phyloP scores from a whole-genome alignment of 2,329 filamentous ascomycete genomes.

The Fusarium sp. region DNA sequence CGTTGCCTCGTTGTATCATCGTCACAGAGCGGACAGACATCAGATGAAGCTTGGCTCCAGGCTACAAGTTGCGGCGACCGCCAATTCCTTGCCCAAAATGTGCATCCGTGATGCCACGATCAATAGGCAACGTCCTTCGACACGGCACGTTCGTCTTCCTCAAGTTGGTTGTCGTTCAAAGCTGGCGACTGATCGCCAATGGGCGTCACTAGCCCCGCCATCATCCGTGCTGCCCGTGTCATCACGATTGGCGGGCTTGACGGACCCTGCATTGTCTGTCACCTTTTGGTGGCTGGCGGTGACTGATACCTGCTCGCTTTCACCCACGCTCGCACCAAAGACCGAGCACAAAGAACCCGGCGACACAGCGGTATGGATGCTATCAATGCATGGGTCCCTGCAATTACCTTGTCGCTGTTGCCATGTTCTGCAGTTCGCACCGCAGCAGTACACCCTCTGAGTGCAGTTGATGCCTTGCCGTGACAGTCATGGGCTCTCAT shows the following conservation, averaged over 20 bases:
- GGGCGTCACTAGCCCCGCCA: conserved; percentile 7
- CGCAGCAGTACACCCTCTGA: conserved; percentile 21
- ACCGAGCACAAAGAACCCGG: not conserved
- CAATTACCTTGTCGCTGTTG: not conserved
- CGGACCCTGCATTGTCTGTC: conserved; percentile 30
- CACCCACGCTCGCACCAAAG: conserved; percentile 9
- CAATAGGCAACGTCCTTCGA: not conserved
- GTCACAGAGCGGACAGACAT: not conserved
- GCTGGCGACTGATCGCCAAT: conserved; percentile 1
- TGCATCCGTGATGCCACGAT: not conserved
- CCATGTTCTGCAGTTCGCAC: conserved; percentile 25
- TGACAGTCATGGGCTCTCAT: conserved; percentile 26
- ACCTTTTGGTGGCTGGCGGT: conserved; percentile 30
- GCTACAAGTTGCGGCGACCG: not conserved
- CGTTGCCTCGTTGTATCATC: not conserved
- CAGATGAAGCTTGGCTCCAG: not conserved
- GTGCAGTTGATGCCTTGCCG: conserved; percentile 27
- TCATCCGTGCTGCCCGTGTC: not conserved
- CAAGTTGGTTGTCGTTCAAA: not conserved
- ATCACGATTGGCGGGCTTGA: conserved; percentile 17
- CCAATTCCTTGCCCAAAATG: not conserved
- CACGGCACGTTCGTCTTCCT: not conserved
- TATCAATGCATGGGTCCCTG: conserved; percentile 6
- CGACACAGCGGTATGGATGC: conserved; percentile 6
- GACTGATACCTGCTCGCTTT: conserved; percentile 25